phyloP scores from a whole-genome alignment of 768 basidiomycete species.

The Mycena leptocephala region DNA sequence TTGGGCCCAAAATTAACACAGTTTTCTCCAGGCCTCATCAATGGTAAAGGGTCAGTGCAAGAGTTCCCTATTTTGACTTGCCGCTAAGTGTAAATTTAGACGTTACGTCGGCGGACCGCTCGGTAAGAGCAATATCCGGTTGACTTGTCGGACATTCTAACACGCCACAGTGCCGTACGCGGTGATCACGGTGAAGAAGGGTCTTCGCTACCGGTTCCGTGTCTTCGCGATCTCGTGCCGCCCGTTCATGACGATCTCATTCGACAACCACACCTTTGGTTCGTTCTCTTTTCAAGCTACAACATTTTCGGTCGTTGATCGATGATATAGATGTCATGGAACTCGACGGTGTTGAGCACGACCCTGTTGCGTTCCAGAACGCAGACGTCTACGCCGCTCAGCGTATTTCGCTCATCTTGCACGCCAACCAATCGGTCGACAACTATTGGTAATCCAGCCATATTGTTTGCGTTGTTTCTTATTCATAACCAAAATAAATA shows the following conservation, averaged over 20 bases:
- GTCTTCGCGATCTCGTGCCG: constrained; percentile 65
- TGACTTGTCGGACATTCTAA: constrained; percentile 11
- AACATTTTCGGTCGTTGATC: background rate
- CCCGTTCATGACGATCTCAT: constrained; percentile 56
- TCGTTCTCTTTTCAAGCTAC: background rate
- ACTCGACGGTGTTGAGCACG: constrained; percentile 58
- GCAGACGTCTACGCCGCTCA: constrained; percentile 60
- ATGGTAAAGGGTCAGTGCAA: constrained; percentile 49
- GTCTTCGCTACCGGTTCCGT: constrained; percentile 67
- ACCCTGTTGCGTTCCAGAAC: constrained; percentile 57
- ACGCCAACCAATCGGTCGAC: constrained; percentile 58
- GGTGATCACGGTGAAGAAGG: constrained; percentile 58
- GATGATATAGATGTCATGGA: constrained; percentile 47
- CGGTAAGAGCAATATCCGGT: constrained; percentile 40
- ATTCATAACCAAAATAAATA: no score
- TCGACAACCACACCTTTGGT: constrained; percentile 56
- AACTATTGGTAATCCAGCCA: constrained; percentile 56
- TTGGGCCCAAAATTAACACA: background rate
- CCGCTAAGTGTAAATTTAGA: constrained; percentile 40
- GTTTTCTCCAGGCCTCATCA: constrained; percentile 52
- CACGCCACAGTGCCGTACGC: constrained; percentile 50
- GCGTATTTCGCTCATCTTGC: constrained; percentile 54
- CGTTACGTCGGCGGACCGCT: constrained; percentile 59
- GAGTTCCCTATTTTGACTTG: constrained; percentile 44
- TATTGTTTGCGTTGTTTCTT: background rate